Evolutionary conservation across 106 monocot species (phyloP).

Genomic region (Dactylorhiza incarnata): DNA sequence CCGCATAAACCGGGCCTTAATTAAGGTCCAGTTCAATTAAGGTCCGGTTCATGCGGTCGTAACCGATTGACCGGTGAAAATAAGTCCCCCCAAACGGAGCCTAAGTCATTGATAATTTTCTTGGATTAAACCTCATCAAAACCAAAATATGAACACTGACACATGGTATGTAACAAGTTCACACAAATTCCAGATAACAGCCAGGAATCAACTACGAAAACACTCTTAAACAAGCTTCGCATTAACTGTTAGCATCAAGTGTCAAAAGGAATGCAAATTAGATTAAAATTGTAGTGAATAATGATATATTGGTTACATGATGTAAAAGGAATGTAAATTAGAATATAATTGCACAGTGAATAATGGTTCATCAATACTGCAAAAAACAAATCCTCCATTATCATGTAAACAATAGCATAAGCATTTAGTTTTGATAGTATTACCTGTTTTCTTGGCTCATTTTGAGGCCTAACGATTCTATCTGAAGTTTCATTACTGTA

Average conservation of each 20-base stretch:
- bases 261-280: neutral
- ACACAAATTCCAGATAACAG: neutral
- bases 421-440: neutral
- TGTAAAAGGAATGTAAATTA: neutral
- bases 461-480: conserved; percentile 49
- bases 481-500: conserved; percentile 44
- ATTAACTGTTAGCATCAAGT: neutral
- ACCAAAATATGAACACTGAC: neutral
- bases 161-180: neutral
- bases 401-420: conserved; percentile 3
- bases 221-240: neutral
- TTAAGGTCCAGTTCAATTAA: too few species aligned
- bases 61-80: too few species aligned
- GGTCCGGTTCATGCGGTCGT: too few species aligned
- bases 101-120: too few species aligned
- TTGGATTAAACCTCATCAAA: neutral
- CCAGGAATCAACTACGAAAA: neutral
- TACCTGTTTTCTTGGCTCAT: conserved; percentile 42
- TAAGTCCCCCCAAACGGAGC: too few species aligned
- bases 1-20: too few species aligned
- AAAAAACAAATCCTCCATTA: neutral
- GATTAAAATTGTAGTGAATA: neutral
- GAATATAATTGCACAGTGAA: neutral
- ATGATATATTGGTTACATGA: neutral
- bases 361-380: neutral